Base-by-base conservation (phyloP, 2,329 filamentous ascomycete species). In the Paecilomyces niveus region DNA sequence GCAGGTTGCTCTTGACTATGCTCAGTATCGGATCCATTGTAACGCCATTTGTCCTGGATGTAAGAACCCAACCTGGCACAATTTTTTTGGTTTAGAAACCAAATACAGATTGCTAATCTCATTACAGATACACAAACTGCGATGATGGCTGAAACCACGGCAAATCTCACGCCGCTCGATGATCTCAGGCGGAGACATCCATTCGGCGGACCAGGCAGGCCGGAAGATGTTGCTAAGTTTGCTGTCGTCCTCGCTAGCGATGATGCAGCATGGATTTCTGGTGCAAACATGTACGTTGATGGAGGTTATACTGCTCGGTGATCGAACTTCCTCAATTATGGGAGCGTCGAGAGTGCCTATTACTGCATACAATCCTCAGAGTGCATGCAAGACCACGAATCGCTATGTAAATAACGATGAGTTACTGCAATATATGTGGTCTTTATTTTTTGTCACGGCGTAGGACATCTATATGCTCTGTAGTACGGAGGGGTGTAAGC, bases 1-100 rank as follows among this genome's bases (percentile, higher is more conserved):
- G 33, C 69, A 76, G 8, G 72, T 81, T 0, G 81, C 81, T 0
- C 60, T 80, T 35, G 82, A 84, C 49, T 82, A 81, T 61, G 81
- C 77, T 0, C 65, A 66, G 0, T 65, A 78, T 10, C 69, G 74
- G 0, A 81, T 84, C 26, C 62, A n/a, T 45, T 45, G n/a, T 18
- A 45, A 45, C 15, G 39, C 39, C 10, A 60, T 39, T n/a, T 26
- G 11, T 33, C 32, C 51, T 29, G 31, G 22, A 24, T 51, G 18
- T 21, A 53, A 52, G 29, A 57, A 57, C 31, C 81, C 84, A 60
- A 75, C 77, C 33, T 84, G 84, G 62, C 80, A 80, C 0, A 72
- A 84, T 4, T 82, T 80, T 56, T 82, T 82, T 3, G 82, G 82
- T 5, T 83, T 67, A 66, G 68, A 67, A 11, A 61, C 65, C 58